Evolutionary conservation across 306 rosid genomes (phyloP), one percentile per base, ranked within the genome.

Genomic region (Sphenostylis stenocarpa): DNA sequence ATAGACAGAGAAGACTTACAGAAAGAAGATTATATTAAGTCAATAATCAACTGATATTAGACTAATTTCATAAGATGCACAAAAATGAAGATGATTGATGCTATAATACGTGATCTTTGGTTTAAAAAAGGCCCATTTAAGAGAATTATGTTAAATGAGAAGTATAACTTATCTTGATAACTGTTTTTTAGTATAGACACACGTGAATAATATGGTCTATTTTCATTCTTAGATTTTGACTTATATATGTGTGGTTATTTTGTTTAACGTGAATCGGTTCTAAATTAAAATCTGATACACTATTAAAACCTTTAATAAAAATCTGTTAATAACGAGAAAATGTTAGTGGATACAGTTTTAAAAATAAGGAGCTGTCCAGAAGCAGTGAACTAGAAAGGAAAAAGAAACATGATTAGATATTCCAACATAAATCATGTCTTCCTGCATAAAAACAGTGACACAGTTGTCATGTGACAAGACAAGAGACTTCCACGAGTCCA

Each of bases 351-450:
- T 13, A 34, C 9, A 8, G 2, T 20, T 45, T 33, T 33, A 6
- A 41, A 8, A 43, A 41, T 19, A 31, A 64, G 51, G 52, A 65
- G 0, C 33, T 12, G 55, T 28, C 45, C 55, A 56, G 47, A 36
- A 75, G 5, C 53, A 15, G 65, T 67, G 38, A 38, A 65, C 26
- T 36, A 70, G 1, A 52, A 79, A 72, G 17, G 17, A 31, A 38
- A 19, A 65, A 41, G 34, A 33, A 75, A 81, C 76, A 77, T 67
- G 80, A 74, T 77, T 68, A 75, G 84, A 72, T 43, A 77, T 83
- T 67, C 34, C 71, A 53, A 77, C 65, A 29, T 66, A 73, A 81
- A 77, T 72, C 47, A 80, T 77, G 60, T 44, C 76, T 62, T 39
- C 79, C 52, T 64, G 62, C 67, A 63, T 29, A 33, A 76, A 36